These are phyloP conservation scores for Pichia sp. DNA, from an alignment of 1,139 yeast genomes.

Conservation along the genomic window DNA sequence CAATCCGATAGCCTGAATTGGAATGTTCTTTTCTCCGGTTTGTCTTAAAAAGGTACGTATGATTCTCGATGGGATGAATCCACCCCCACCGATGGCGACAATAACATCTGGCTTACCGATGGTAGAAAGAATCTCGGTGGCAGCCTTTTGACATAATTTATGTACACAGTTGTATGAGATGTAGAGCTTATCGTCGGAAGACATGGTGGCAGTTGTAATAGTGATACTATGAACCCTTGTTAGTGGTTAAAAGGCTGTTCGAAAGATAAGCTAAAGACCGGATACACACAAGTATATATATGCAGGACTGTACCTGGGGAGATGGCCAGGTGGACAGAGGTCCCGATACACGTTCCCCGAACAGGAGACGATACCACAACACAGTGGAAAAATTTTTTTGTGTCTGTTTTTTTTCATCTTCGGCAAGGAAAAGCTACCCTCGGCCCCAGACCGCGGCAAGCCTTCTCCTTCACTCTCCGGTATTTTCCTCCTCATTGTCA, in stretches of 20 bases:
- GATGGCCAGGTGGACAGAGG: background rate
- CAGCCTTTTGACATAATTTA: conserved; percentile 85
- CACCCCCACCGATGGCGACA: conserved; percentile 77
- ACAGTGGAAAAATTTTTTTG: background rate
- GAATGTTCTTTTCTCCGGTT: conserved; percentile 52
- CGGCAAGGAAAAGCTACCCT: background rate
- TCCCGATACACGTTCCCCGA: background rate
- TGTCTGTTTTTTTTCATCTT: background rate
- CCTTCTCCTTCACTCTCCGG: background rate
- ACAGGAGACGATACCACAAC: background rate
- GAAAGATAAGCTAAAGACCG: background rate
- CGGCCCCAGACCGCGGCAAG: background rate
- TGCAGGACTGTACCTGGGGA: background rate
- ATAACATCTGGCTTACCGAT: conserved; percentile 58
- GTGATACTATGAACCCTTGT: no score
- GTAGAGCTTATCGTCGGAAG: conserved; percentile 53
- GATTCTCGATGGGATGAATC: conserved; percentile 63
- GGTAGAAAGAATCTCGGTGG: conserved; percentile 62
- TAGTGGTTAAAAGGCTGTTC: background rate
- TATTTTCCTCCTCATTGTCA: conserved; percentile 2
- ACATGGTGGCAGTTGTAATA: conserved; percentile 6
- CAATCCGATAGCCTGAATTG: conserved; percentile 61
- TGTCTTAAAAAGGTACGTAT: conserved; percentile 56
- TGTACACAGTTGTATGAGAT: conserved; percentile 91
- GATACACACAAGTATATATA: background rate